These are phyloP conservation scores for Tetragonia tetragonoides DNA, from an alignment of 148 eudicot genomes.

Conservation along the genomic window DNA sequence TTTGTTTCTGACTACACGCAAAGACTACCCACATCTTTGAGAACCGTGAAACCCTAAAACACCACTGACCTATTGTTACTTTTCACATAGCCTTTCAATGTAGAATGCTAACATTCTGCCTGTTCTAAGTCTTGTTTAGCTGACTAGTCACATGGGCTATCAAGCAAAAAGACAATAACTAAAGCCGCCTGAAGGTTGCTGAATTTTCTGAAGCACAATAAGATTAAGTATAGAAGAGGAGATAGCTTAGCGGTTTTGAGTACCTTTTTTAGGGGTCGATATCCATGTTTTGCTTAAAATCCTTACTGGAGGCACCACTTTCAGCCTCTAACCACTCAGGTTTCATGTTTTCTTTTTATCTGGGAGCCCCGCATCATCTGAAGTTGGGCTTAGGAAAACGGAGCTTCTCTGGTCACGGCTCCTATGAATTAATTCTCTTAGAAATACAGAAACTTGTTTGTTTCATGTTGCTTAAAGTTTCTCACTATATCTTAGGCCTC, in stretches of 20 bases:
- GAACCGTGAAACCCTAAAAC: background rate
- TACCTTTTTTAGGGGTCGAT: background rate
- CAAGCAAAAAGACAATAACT: too few species aligned
- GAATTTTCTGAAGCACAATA: background rate
- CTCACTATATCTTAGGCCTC: too few species aligned
- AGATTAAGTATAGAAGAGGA: background rate
- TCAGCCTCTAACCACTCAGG: background rate
- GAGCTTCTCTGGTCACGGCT: too few species aligned
- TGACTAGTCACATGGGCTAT: background rate
- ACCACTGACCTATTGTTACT: slow-evolving; percentile 1
- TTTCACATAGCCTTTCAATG: background rate
- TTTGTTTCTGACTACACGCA: slow-evolving; percentile 3
- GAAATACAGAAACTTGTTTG: too few species aligned
- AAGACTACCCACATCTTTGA: background rate
- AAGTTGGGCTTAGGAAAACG: too few species aligned
- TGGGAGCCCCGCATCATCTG: background rate
- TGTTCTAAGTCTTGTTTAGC: background rate
- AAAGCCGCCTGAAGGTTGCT: background rate
- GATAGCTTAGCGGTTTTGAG: background rate
- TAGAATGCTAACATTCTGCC: background rate
- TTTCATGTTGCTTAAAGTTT: too few species aligned
- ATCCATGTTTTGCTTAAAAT: background rate
- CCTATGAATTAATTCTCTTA: too few species aligned
- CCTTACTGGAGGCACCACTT: background rate
- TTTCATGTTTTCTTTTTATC: background rate